These are phyloP conservation scores for Galeopsis tetrahit DNA, from an alignment of 257 asterid genomes.

Conservation along the genomic window DNA sequence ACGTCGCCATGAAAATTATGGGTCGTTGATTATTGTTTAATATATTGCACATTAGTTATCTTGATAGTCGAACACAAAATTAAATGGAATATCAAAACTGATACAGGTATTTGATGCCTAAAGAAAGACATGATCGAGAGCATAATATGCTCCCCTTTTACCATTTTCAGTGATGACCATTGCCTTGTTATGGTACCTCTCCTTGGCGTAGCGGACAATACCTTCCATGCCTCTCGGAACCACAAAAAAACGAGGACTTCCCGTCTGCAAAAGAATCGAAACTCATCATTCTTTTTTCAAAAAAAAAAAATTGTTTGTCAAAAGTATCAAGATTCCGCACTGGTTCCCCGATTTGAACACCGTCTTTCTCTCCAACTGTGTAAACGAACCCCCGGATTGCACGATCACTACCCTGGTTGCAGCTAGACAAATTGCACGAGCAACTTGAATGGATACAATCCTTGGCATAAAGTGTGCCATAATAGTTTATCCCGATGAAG, in stretches of 20 bases:
- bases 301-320: neutral
- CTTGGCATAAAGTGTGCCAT: constrained; percentile 66
- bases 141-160: constrained; percentile 6
- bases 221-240: constrained; percentile 75
- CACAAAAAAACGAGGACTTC: constrained; percentile 48
- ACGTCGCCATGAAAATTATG: too few relatives aligned
- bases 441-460: constrained; percentile 68
- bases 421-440: constrained; percentile 45
- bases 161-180: constrained; percentile 81
- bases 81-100: too few relatives aligned
- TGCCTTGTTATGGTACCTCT: constrained; percentile 71
- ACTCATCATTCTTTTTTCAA: neutral
- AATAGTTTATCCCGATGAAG: constrained; percentile 77
- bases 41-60: too few relatives aligned
- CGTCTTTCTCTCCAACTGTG: constrained; percentile 48
- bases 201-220: constrained; percentile 54
- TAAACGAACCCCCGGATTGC: constrained; percentile 61
- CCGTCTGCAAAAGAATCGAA: constrained; percentile 49
- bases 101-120: too few relatives aligned
- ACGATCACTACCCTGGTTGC: constrained; percentile 56
- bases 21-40: too few relatives aligned
- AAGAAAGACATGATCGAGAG: neutral
- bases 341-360: constrained; percentile 70
- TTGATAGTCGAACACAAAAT: too few relatives aligned
- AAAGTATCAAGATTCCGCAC: constrained; percentile 39